Base-by-base conservation (phyloP, 345 rosid genomes). In the Populus ilicifolia region DNA sequence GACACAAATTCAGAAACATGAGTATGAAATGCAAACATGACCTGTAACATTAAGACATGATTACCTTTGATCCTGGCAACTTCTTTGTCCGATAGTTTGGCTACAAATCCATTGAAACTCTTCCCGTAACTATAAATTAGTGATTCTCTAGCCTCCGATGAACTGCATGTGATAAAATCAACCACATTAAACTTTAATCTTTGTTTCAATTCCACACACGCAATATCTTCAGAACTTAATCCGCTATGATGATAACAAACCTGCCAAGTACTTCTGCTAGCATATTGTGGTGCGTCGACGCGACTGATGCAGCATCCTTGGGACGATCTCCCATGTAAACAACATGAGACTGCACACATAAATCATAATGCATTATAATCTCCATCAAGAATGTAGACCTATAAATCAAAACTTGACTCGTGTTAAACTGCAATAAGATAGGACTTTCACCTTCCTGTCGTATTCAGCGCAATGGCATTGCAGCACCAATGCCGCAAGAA, bases 61-160 rank as follows among this genome's bases (percentile, higher is more conserved):
- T 41, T 30, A 71, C 76, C 81, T 64, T 38, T 27, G 29, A 72
- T 25, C 48, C 50, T 63, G 27, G 54, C 66, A 0, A 30, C 78
- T 39, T 80, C 75, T 68, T 46, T n/a, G 27, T 75, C 70, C 0
- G 75, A 21, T 61, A 74, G 48, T 43, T 68, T 69, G 52, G 77
- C 74, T 6, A 33, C 81, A 73, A 79, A 79, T 54, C 81, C 74
- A 30, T 68, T 70, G 25, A 70, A 70, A 67, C 75, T 77, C 75
- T 23, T 77, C 43, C 69, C 69, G 16, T 77, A 77, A 30, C 75
- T 77, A 46, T 69, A 61, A 29, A 70, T 50, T 29, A 77, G 36
- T 3, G 80, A 70, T 13, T 77, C 73, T 44, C 12, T 59, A 14
- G 61, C 75, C 29, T 21, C 14, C 10, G 21, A 20, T 12, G 62